A percentile compares a stretch with the other conserved stretches of the same genome.
phyloP scores from a whole-genome alignment of 345 rosid species.

The Sonneratia alba region DNA sequence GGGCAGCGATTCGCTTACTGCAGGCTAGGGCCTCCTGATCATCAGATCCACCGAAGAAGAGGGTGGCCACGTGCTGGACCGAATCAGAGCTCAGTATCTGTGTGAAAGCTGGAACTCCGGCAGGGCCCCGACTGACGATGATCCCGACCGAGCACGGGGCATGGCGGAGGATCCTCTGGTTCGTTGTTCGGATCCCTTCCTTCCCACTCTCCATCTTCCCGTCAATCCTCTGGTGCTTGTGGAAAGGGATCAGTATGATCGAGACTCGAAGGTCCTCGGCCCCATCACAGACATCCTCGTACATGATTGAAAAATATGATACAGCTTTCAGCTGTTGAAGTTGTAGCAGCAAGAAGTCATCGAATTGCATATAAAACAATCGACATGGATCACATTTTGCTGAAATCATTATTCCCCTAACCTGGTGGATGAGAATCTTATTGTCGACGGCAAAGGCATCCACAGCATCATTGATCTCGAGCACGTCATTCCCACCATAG shows the following conservation, averaged over 20 bases:
- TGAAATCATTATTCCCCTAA: background rate
- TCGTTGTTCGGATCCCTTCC: conserved; percentile 50
- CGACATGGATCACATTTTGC: too few relatives aligned
- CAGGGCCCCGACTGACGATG: conserved; percentile 52
- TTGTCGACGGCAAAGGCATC: conserved; percentile 46
- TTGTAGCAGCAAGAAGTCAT: background rate
- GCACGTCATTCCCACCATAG: conserved; percentile 65
- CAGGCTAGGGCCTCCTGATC: conserved; percentile 84
- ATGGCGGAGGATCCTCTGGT: conserved; percentile 62
- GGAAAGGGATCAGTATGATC: conserved; percentile 66
- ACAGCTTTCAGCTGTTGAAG: conserved; percentile 33
- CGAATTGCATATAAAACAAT: background rate
- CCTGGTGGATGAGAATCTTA: conserved; percentile 37
- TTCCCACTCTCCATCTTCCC: conserved; percentile 52
- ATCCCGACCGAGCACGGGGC: conserved; percentile 76
- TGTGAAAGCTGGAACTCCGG: conserved; percentile 44
- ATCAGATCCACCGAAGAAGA: conserved; percentile 87
- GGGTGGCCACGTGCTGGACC: conserved; percentile 48
- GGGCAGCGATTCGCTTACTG: conserved; percentile 40
- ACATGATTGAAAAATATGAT: conserved; percentile 36
- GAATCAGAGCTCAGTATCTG: conserved; percentile 37
- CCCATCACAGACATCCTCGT: conserved; percentile 55
- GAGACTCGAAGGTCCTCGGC: conserved; percentile 67
- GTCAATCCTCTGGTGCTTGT: conserved; percentile 83
- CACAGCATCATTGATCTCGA: conserved; percentile 45